A percentile compares a stretch with the other conserved stretches of the same genome.
phyloP scores from a whole-genome alignment of 352 stramenopile species.

The Globisporangium nunn region DNA sequence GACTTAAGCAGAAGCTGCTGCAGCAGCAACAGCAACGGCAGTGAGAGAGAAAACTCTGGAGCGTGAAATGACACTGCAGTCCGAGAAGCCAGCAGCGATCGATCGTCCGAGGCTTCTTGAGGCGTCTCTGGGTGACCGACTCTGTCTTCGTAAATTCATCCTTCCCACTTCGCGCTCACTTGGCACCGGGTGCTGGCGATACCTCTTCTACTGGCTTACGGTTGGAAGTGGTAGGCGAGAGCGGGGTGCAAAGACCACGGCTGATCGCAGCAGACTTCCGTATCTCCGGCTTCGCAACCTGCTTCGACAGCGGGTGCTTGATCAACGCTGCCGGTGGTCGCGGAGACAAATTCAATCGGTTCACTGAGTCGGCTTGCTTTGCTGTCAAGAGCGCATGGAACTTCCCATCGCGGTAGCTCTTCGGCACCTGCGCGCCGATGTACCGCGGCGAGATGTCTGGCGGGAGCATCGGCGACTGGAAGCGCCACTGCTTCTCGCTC shows the following conservation, averaged over 20 bases:
- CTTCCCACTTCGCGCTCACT: neutral
- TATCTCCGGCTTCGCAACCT: constrained; percentile 5
- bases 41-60: neutral
- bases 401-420: constrained; percentile 43
- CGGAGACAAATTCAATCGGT: constrained; percentile 34
- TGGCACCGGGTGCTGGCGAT: neutral
- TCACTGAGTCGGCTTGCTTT: constrained; percentile 38
- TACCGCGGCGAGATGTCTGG: constrained; percentile 48
- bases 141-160: neutral
- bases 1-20: constrained; percentile 27
- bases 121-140: neutral
- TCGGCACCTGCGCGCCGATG: constrained; percentile 39
- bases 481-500: constrained; percentile 43
- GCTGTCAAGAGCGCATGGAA: constrained; percentile 43
- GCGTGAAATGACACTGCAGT: neutral
- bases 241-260: neutral
- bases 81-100: neutral
- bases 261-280: neutral
- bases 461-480: constrained; percentile 34
- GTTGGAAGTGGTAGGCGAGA: neutral
- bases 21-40: neutral
- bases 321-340: constrained; percentile 12
- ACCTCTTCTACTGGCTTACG: neutral
- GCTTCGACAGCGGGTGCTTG: constrained; percentile 21
- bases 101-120: neutral